Evolutionary conservation across 2,329 filamentous ascomycete genomes (phyloP), one percentile per base, ranked within the genome.

Genomic region (Ascomycota sp.): DNA sequence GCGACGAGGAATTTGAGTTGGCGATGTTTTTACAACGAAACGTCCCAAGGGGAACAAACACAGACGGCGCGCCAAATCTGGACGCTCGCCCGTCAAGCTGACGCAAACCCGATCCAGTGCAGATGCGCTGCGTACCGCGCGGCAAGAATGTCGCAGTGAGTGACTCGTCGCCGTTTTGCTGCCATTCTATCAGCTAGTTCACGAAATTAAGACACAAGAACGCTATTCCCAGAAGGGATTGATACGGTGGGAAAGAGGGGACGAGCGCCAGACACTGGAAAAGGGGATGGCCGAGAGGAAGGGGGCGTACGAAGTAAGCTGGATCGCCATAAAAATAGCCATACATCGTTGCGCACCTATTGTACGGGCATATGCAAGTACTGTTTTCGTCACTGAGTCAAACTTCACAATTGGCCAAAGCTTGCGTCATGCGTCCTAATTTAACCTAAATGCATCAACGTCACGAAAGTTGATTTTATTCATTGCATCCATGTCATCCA

Each of bases 51-150:
- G 9, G 27, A 11, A 27, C 9, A 27, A 27, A 27, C 27, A 11
- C 21, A 25, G 30, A 24, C 7, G 29, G 35, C 35, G 35, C 32
- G 11, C 32, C 35, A 36, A 36, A 34, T 24, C 35, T 30, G 32
- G 35, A 30, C 35, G 11, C 25, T 27, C 25, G 16, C 24, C 30
- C 31, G 27, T 26, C 8, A 28, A 25, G 24, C 27, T 36, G 35
- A n/a, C 21, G 31, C 24, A 21, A 34, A 27, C 12, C 11, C 25
- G 26, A 28, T 28, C 32, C 25, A 13, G 25, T 9, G 6, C n/a
- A 24, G 33, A 27, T 13, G 24, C 29, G 29, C 16, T 21, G 16
- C 10, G 35, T 36, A 36, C 10, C 32, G 24, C 29, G 3, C 9
- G 6, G 29, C 32, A n/a, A 10, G 21, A 29, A 2, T 16, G 4